Conservation (phyloP, 306 rosid species). For the Oxytropis ochrocephala region DNA sequence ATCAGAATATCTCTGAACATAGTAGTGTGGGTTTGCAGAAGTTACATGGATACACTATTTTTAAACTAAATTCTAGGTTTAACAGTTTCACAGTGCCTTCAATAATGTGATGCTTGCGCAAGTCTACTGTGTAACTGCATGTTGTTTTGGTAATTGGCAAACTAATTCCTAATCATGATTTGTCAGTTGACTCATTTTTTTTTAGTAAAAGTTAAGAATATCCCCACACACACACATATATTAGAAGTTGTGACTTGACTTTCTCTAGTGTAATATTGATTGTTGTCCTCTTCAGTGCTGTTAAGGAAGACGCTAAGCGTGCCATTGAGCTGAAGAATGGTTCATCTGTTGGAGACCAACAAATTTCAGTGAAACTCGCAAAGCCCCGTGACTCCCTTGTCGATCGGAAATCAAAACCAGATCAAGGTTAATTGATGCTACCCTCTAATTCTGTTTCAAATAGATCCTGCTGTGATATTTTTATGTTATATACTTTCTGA, state of each 20-base stretch:
- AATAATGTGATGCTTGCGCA: background rate
- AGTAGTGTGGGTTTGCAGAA: background rate
- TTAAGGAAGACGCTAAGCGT: constrained; percentile 69
- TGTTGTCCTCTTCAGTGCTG: constrained; percentile 57
- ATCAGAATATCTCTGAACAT: background rate
- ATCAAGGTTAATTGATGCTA: constrained; percentile 52
- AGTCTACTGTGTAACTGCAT: background rate
- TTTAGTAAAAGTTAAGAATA: background rate
- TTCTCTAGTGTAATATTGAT: constrained; percentile 18
- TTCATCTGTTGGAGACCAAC: constrained; percentile 64
- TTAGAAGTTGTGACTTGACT: no score
- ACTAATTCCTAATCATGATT: background rate
- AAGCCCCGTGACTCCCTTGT: constrained; percentile 76
- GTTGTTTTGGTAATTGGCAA: background rate
- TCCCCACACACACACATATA: no score
- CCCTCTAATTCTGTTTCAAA: constrained; percentile 10
- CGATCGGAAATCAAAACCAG: constrained; percentile 53
- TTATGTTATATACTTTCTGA: background rate
- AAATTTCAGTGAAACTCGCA: constrained; percentile 75
- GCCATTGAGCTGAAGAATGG: constrained; percentile 78
- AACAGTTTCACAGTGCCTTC: background rate
- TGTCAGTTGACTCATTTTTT: background rate
- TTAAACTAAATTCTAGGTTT: background rate
- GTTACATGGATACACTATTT: background rate
- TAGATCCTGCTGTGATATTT: background rate